Percentiles rank a stretch among this genome's conserved stretches.
Evolutionary conservation across 768 basidiomycete species (phyloP).

Genomic region (Leccinum truebloodii): DNA sequence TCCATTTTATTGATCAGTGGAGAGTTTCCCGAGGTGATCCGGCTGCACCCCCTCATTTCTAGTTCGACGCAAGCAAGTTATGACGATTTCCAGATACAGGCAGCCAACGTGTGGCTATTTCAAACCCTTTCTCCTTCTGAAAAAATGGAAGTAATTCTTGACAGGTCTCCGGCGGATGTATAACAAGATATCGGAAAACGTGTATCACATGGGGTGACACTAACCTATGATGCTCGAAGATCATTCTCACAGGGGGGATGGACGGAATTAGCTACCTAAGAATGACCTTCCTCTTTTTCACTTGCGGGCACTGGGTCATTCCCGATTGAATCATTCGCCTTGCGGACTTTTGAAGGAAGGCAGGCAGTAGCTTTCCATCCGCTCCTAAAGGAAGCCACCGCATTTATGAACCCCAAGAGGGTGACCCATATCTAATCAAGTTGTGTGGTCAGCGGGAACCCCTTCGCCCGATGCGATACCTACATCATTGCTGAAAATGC

Average conservation of each 20-base stretch:
- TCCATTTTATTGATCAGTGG: background rate
- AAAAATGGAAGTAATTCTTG: background rate
- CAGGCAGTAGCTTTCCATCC: constrained; percentile 71
- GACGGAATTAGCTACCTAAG: constrained; percentile 9
- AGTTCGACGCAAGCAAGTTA: background rate
- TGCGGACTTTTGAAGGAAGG: constrained; percentile 7
- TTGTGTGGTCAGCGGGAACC: constrained; percentile 5
- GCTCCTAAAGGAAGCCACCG: constrained; percentile 59
- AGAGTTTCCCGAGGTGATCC: background rate
- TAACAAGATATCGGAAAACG: background rate
- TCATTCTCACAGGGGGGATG: background rate
- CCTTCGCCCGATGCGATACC: constrained; percentile 17
- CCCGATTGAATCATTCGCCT: constrained; percentile 1
- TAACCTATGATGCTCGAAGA: background rate
- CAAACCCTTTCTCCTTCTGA: background rate
- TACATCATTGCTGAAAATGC: constrained; percentile 68
- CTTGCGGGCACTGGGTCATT: constrained; percentile 2
- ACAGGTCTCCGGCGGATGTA: background rate
- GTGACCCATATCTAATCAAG: constrained; percentile 39
- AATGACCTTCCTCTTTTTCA: constrained; percentile 15
- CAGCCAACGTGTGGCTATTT: background rate
- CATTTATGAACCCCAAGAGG: constrained; percentile 49
- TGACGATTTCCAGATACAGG: background rate
- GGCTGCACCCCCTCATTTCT: background rate
- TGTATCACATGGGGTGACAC: background rate